These are phyloP conservation scores for Colletotrichum destructivum DNA, from an alignment of 2,329 filamentous ascomycete genomes.

Conservation along the genomic window DNA sequence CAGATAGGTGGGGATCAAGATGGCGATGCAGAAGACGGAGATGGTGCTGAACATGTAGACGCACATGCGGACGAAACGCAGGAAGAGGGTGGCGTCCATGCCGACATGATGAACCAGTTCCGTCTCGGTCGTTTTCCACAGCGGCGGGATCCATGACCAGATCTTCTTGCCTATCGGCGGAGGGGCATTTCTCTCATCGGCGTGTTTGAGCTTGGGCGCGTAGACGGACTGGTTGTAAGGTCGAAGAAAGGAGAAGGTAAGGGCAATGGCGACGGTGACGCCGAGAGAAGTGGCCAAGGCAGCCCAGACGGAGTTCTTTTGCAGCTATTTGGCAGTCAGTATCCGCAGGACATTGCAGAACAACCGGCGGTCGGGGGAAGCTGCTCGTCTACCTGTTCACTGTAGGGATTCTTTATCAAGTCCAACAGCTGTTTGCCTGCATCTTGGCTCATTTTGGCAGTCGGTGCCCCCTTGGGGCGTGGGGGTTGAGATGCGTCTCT, in stretches of 20 bases:
- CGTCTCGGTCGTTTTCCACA: constrained; percentile 84
- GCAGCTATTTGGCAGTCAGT: constrained; percentile 52
- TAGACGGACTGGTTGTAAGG: constrained; percentile 95
- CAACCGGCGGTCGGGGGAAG: no score
- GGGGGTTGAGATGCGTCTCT: constrained; percentile 25
- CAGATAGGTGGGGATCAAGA: constrained; percentile 88
- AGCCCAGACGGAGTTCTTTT: constrained; percentile 77
- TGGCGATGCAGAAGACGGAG: constrained; percentile 78
- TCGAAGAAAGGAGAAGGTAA: constrained; percentile 89
- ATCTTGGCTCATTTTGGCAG: constrained; percentile 45
- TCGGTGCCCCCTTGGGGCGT: constrained; percentile 36
- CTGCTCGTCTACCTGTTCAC: constrained; percentile 56
- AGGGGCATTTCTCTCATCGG: constrained; percentile 90
- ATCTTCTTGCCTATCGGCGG: constrained; percentile 89
- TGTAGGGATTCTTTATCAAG: constrained; percentile 67
- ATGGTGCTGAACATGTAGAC: constrained; percentile 88
- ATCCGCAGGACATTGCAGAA: neutral
- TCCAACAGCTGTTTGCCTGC: constrained; percentile 62
- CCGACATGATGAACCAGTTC: constrained; percentile 87
- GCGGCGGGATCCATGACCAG: constrained; percentile 87
- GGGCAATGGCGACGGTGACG: constrained; percentile 79
- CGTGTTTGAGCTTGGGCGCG: constrained; percentile 92
- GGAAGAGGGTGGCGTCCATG: constrained; percentile 91
- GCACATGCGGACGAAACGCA: constrained; percentile 91
- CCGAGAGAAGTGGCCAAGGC: constrained; percentile 86